Base-by-base conservation (phyloP, 768 basidiomycete genomes). In the Pisolithus microcarpus region DNA sequence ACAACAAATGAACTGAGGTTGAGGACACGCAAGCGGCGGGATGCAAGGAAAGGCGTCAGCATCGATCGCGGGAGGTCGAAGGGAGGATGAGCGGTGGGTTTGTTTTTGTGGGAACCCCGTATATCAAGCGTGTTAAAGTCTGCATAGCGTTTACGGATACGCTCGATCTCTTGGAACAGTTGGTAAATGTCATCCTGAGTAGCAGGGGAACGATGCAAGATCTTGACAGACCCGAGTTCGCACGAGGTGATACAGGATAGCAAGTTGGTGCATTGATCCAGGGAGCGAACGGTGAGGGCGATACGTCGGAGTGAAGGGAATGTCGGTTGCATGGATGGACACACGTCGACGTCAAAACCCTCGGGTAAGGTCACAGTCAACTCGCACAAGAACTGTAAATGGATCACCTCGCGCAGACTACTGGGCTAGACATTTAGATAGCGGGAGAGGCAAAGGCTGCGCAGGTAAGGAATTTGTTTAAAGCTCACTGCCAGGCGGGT, bases 231-330 rank as follows among this genome's bases (percentile, higher is more conserved):
- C 62, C 46, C 30, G 62, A 24, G 23, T 24, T 24, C 23, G 3
- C 23, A 5, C 23, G 23, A 24, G 23, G 23, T 24, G 23, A 24
- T 24, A 5, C 3, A 54, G 28, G 62, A 55, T 1, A 66, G 3
- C 15, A 66, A 54, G 7, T 59, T 56, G 13, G 63, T 57, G 38
- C 65, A 66, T 48, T 65, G 62, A 1, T 57, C 53, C 15, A 68
- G 63, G 16, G 58, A 56, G 19, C 56, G n/a, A n/a, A 65, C 58
- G 38, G 42, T 24, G 47, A 67, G 46, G 24, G 57, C 65, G 43
- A 68, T 30, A 16, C 46, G 52, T 37, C 38, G 61, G 30, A 66
- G 46, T 39, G 45, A 42, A 5, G 61, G 58, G 43, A 66, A 65
- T 4, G 52, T 15, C 48, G 54, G 16, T 56, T 44, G 43, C 9